Conservation (phyloP, 208 protist genomes). For the Crithidia acanthocephali region DNA sequence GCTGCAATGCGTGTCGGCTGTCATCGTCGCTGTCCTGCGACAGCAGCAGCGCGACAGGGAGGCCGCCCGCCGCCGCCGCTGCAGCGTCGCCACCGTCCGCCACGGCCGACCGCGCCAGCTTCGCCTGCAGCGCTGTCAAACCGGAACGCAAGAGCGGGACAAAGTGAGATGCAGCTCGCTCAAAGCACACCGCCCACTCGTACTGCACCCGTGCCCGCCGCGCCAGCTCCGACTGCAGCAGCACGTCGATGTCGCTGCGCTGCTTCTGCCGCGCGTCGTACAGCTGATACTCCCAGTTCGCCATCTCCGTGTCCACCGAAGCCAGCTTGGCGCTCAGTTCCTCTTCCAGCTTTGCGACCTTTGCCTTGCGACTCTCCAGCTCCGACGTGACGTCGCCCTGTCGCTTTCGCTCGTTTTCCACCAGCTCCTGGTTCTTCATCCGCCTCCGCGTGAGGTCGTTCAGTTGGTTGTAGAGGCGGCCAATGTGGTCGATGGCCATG, state of each 20-base stretch:
- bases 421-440: slow-evolving; percentile 44
- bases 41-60: slow-evolving; percentile 3
- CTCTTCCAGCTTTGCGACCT: slow-evolving; percentile 54
- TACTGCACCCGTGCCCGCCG: slow-evolving; percentile 59
- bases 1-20: slow-evolving; percentile 11
- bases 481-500: slow-evolving; percentile 69
- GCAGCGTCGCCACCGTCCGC: neutral
- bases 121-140: slow-evolving; percentile 23
- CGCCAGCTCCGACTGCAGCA: slow-evolving; percentile 48
- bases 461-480: slow-evolving; percentile 59
- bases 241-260: slow-evolving; percentile 47
- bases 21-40: slow-evolving; percentile 8
- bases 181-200: slow-evolving; percentile 70
- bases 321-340: slow-evolving; percentile 42
- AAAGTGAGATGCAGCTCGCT: slow-evolving; percentile 63
- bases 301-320: slow-evolving; percentile 60
- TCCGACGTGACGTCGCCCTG: slow-evolving; percentile 50
- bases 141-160: slow-evolving; percentile 39
- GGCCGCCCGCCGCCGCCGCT: neutral
- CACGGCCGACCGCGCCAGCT: slow-evolving; percentile 14
- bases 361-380: slow-evolving; percentile 44
- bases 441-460: slow-evolving; percentile 49
- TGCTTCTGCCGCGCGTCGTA: slow-evolving; percentile 59
- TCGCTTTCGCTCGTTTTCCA: slow-evolving; percentile 52
- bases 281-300: slow-evolving; percentile 81